phyloP scores from a whole-genome alignment of 1,284 basidiomycete species.

The Puccinia hordei region DNA sequence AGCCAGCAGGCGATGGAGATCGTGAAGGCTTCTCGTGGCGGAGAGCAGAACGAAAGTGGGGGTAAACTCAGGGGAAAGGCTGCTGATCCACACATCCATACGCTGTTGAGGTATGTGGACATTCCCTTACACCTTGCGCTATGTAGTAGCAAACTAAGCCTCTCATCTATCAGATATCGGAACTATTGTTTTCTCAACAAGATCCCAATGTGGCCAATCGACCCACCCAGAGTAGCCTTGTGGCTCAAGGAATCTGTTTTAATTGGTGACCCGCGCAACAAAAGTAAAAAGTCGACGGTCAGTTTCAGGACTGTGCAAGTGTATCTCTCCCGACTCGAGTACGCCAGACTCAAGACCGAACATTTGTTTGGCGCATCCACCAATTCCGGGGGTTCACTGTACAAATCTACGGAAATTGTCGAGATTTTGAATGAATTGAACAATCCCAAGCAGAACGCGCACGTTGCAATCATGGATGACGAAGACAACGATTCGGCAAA shows the following conservation, averaged over 20 bases:
- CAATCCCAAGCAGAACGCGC: not conserved
- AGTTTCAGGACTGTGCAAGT: conserved; percentile 49
- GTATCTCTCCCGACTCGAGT: conserved; percentile 49
- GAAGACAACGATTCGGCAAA: not conserved
- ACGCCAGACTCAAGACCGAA: conserved; percentile 36
- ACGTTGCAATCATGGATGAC: not conserved
- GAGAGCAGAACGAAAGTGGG: not conserved
- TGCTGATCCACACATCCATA: conserved; percentile 51
- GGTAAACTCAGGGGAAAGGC: conserved; percentile 4
- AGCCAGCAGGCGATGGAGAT: conserved; percentile 33
- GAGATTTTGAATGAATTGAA: conserved; percentile 35
- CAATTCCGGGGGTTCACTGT: conserved; percentile 14
- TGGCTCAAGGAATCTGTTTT: conserved; percentile 46
- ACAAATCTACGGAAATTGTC: conserved; percentile 28
- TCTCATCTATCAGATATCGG: conserved; percentile 18
- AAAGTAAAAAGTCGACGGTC: conserved; percentile 35
- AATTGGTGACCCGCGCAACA: conserved; percentile 15
- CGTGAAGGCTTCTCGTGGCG: conserved; percentile 24
- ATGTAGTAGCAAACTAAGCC: not conserved
- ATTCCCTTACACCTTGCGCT: not conserved
- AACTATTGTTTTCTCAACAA: conserved; percentile 45
- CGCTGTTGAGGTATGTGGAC: conserved; percentile 15
- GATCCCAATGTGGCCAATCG: conserved; percentile 45
- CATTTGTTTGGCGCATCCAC: conserved; percentile 21
- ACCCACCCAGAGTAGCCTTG: conserved; percentile 40